These are phyloP conservation scores for Pseudogymnoascus verrucosus DNA, from an alignment of 2,329 filamentous ascomycete species.

Conservation along the genomic window DNA sequence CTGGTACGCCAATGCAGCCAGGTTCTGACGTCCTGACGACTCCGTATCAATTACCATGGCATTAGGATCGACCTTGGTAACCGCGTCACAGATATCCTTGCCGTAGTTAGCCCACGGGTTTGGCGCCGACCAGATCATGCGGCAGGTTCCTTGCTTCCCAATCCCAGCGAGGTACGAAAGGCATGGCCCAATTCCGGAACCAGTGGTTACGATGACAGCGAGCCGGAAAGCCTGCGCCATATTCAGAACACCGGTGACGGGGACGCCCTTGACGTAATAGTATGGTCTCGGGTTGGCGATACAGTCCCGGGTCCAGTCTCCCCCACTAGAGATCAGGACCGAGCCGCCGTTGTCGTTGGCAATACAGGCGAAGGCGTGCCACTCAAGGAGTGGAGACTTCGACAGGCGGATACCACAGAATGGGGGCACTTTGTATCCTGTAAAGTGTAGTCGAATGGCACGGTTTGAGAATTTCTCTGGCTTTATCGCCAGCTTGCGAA, in stretches of 20 bases:
- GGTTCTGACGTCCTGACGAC: conserved; percentile 26
- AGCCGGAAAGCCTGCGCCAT: conserved; percentile 29
- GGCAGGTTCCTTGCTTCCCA: conserved; percentile 18
- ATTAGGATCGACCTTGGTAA: conserved; percentile 27
- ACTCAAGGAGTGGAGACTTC: conserved; percentile 43
- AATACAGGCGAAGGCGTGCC: conserved; percentile 52
- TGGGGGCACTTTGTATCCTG: conserved; percentile 34
- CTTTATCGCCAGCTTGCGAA: conserved; percentile 44
- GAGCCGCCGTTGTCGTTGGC: conserved; percentile 44
- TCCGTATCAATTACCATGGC: conserved; percentile 31
- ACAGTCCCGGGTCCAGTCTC: conserved; percentile 48
- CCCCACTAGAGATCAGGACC: conserved; percentile 47
- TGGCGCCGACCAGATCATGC: conserved; percentile 31
- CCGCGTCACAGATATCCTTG: conserved; percentile 25
- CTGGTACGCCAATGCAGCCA: conserved; percentile 27
- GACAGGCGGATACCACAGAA: conserved; percentile 39
- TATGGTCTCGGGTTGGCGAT: conserved; percentile 43
- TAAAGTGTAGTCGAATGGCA: conserved; percentile 48
- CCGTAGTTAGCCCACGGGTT: conserved; percentile 30
- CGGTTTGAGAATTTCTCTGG: conserved; percentile 48
- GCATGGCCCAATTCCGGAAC: conserved; percentile 33
- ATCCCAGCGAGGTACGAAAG: conserved; percentile 24
- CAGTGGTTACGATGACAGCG: conserved; percentile 32
- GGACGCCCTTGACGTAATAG: conserved; percentile 47
- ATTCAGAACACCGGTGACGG: conserved; percentile 31